phyloP scores from a whole-genome alignment of 176 grass and related monocot species.

The Cenchrus purpureus region DNA sequence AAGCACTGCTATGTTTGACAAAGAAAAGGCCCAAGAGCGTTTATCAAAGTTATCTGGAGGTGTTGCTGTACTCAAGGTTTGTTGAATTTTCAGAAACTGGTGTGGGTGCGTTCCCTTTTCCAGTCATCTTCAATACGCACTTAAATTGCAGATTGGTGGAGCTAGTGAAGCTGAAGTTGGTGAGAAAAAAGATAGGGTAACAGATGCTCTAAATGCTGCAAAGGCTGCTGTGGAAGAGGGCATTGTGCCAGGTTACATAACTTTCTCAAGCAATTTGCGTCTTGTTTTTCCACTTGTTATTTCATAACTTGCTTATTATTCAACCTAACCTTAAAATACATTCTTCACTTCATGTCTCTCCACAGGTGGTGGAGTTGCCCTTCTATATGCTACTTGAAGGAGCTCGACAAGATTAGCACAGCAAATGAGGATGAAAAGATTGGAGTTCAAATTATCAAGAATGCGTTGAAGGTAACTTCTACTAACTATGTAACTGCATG shows the following conservation, averaged over 20 bases:
- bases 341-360: constrained; percentile 24
- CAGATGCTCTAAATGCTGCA: constrained; percentile 90
- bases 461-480: constrained; percentile 81
- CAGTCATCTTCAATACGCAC: constrained; percentile 6
- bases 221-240: constrained; percentile 90
- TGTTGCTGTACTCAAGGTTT: constrained; percentile 86
- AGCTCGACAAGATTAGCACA: constrained; percentile 77
- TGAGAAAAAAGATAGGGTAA: constrained; percentile 96
- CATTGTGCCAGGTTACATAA: constrained; percentile 72
- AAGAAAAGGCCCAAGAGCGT: constrained; percentile 93
- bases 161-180: constrained; percentile 90
- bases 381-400: constrained; percentile 80
- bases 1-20: constrained; percentile 88
- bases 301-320: constrained; percentile 8
- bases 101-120: neutral
- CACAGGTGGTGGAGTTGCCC: constrained; percentile 89
- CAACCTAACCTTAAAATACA: constrained; percentile 11
- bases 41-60: constrained; percentile 95
- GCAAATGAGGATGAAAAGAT: constrained; percentile 82
- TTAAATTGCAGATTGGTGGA: constrained; percentile 79
- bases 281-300: neutral
- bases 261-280: constrained; percentile 19
- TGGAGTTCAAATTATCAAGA: constrained; percentile 90
- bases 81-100: constrained; percentile 39
- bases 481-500: constrained; percentile 19